phyloP scores from a whole-genome alignment of 495 filamentous ascomycete species.

The Daldinia caldariorum region DNA sequence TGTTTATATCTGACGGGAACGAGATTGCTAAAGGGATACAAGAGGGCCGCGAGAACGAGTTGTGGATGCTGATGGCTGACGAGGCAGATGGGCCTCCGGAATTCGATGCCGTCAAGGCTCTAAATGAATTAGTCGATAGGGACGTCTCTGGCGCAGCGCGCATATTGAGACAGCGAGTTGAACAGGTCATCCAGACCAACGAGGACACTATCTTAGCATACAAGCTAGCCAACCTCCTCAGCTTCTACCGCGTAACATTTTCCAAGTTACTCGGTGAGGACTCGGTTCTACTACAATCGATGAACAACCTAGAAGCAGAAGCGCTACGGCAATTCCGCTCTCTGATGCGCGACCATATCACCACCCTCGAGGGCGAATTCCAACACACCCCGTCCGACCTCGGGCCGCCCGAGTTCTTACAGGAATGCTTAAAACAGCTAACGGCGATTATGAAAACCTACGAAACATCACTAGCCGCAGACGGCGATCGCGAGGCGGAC shows the following conservation, averaged over 20 bases:
- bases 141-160: constrained; percentile 81
- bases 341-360: constrained; percentile 80
- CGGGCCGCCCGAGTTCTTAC: constrained; percentile 82
- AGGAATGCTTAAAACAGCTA: constrained; percentile 80
- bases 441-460: constrained; percentile 80
- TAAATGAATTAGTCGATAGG: constrained; percentile 89
- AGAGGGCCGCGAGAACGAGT: constrained; percentile 84
- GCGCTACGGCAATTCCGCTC: constrained; percentile 85
- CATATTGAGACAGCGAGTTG: constrained; percentile 81
- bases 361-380: constrained; percentile 74
- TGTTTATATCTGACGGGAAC: constrained; percentile 93
- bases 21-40: constrained; percentile 88
- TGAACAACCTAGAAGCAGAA: constrained; percentile 73
- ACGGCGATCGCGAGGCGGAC: constrained; percentile 65
- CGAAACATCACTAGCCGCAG: constrained; percentile 76
- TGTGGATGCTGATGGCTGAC: constrained; percentile 74
- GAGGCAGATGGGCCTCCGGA: constrained; percentile 59
- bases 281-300: constrained; percentile 74
- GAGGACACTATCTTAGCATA: constrained; percentile 90
- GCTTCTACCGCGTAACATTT: constrained; percentile 90
- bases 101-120: constrained; percentile 84
- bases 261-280: constrained; percentile 75
- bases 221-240: constrained; percentile 85
- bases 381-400: constrained; percentile 74
- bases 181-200: constrained; percentile 90